These are phyloP conservation scores for Solanum rostratum DNA, from an alignment of 257 asterid genomes.

Conservation along the genomic window DNA sequence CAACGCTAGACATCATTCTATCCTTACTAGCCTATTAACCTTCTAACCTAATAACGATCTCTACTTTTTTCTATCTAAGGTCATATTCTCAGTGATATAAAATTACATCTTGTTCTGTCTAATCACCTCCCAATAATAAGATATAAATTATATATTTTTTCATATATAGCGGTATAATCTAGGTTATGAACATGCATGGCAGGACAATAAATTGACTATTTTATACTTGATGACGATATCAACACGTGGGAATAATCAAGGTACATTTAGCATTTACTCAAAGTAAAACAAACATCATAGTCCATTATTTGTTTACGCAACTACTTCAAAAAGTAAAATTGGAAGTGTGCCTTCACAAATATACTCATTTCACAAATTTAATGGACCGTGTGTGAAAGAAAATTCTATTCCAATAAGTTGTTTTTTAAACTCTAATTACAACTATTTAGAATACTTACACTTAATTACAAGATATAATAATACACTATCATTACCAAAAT, in stretches of 20 bases:
- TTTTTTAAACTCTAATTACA: not conserved
- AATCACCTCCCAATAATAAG: too few relatives aligned
- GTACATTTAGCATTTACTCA: not conserved
- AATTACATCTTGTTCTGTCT: too few relatives aligned
- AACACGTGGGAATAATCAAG: not conserved
- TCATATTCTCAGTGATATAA: too few relatives aligned
- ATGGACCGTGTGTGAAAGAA: not conserved
- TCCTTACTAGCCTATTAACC: too few relatives aligned
- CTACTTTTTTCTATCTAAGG: too few relatives aligned
- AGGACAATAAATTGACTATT: not conserved
- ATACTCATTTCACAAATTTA: not conserved
- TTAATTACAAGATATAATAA: not conserved
- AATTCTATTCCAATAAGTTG: not conserved
- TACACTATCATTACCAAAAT: not conserved
- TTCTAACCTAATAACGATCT: too few relatives aligned
- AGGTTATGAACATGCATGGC: not conserved
- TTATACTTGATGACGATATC: not conserved
- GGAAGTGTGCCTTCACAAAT: not conserved
- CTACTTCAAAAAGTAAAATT: not conserved
- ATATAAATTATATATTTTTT: too few relatives aligned
- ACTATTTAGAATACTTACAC: not conserved
- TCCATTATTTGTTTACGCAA: not conserved
- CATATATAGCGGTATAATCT: too few relatives aligned
- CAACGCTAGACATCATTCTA: too few relatives aligned
- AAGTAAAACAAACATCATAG: not conserved